A percentile compares a stretch with the other conserved stretches of the same genome.
These are phyloP conservation scores for Botryosphaeria agaves DNA, from an alignment of 2,329 filamentous ascomycete genomes.

Conservation along the genomic window DNA sequence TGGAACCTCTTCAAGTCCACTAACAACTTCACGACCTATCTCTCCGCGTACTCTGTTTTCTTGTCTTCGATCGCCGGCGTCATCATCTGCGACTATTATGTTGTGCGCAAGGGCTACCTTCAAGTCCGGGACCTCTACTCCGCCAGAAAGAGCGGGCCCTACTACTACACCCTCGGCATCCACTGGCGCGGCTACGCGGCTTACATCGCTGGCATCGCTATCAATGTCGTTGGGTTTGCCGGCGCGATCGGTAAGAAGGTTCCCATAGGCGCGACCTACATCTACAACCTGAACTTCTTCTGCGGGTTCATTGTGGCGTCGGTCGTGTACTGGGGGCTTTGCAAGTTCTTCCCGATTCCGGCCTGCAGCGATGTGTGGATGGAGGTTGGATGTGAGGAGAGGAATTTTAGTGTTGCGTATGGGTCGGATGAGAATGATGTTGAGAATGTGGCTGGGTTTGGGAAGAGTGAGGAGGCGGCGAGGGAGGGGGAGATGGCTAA, in stretches of 20 bases:
- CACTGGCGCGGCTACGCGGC: slow-evolving; percentile 73
- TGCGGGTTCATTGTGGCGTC: slow-evolving; percentile 58
- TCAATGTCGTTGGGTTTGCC: slow-evolving; percentile 85
- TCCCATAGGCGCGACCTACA: slow-evolving; percentile 62
- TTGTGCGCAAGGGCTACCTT: slow-evolving; percentile 67
- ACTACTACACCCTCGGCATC: slow-evolving; percentile 58
- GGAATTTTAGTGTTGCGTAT: slow-evolving; percentile 14
- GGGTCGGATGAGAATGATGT: too few species aligned
- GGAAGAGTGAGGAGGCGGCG: too few species aligned
- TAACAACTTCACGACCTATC: slow-evolving; percentile 81
- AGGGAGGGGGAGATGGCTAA: too few species aligned
- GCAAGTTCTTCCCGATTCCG: slow-evolving; percentile 51
- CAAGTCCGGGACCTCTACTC: slow-evolving; percentile 67
- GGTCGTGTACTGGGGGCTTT: slow-evolving; percentile 51
- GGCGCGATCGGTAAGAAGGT: slow-evolving; percentile 58
- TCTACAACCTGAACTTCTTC: slow-evolving; percentile 89
- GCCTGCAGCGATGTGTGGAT: slow-evolving; percentile 62
- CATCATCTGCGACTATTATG: slow-evolving; percentile 75
- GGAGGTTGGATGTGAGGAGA: slow-evolving; percentile 50
- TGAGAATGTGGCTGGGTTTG: too few species aligned
- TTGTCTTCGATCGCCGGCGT: slow-evolving; percentile 89
- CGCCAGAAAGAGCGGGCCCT: slow-evolving; percentile 45
- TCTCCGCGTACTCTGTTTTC: slow-evolving; percentile 85
- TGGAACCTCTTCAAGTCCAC: slow-evolving; percentile 58
- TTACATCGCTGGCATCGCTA: slow-evolving; percentile 66